A percentile compares a stretch with the other conserved stretches of the same genome.
phyloP scores from a whole-genome alignment of 2,329 filamentous ascomycete species.

The Camillea tinctor region DNA sequence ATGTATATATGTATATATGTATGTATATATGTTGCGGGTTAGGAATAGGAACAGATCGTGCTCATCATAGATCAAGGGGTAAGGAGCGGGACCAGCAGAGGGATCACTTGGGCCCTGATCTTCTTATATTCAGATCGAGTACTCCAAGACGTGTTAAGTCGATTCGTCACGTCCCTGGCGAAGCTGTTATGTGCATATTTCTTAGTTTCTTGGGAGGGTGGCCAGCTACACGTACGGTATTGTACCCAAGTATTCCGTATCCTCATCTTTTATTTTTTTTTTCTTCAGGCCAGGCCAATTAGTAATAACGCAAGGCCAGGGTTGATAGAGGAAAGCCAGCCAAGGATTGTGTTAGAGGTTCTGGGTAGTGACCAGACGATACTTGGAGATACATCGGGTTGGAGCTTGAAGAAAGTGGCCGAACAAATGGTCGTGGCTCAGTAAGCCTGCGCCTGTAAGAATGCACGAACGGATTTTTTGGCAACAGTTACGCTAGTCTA shows the following conservation, averaged over 20 bases:
- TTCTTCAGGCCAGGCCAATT: neutral
- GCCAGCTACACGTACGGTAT: neutral
- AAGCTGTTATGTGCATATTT: neutral
- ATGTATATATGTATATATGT: too few species aligned
- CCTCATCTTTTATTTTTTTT: too few species aligned
- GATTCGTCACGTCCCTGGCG: neutral
- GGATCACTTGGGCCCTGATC: neutral
- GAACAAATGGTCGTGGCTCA: constrained; percentile 17
- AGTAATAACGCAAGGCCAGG: neutral
- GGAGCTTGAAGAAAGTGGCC: constrained; percentile 20
- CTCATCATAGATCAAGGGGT: neutral
- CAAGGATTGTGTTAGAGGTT: neutral
- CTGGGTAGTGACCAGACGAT: constrained; percentile 18
- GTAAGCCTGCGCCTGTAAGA: constrained; percentile 22
- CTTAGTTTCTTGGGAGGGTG: neutral
- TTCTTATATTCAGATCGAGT: neutral
- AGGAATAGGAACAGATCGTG: neutral
- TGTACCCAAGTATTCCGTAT: too few species aligned
- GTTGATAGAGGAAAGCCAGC: constrained; percentile 8
- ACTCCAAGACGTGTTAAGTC: neutral
- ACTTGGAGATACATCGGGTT: constrained; percentile 24
- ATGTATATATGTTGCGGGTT: neutral
- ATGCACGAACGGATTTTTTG: neutral
- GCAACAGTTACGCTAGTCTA: neutral
- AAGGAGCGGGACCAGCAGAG: neutral